Conservation (phyloP, 805 yeast species). For the Suhomyces canberraensis region DNA sequence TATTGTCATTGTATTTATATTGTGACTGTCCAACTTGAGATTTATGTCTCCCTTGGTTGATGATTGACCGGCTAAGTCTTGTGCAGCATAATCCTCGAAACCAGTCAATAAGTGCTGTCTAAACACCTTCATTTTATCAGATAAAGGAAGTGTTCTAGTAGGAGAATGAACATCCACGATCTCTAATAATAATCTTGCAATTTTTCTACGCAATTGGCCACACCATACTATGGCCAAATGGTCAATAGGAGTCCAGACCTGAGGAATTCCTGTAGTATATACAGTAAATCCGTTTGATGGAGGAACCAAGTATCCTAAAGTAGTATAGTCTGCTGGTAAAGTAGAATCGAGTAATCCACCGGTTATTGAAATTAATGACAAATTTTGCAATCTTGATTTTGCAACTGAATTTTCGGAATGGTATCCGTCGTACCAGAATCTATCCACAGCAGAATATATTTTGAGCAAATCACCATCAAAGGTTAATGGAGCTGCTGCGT, state of each 20-base stretch:
- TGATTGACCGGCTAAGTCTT: neutral
- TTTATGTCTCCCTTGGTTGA: neutral
- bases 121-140: conserved; percentile 57
- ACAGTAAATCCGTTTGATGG: conserved; percentile 75
- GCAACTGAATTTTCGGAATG: conserved; percentile 35
- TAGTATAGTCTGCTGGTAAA: conserved; percentile 87
- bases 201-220: conserved; percentile 67
- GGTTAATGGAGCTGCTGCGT: conserved; percentile 86
- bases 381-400: conserved; percentile 45
- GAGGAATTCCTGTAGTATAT: conserved; percentile 81
- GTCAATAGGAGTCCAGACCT: conserved; percentile 91
- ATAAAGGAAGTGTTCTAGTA: conserved; percentile 49
- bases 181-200: conserved; percentile 59
- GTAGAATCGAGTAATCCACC: conserved; percentile 81
- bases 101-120: conserved; percentile 49
- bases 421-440: conserved; percentile 74
- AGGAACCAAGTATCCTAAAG: conserved; percentile 69
- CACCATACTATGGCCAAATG: conserved; percentile 98
- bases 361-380: conserved; percentile 78
- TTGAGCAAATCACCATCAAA: conserved; percentile 84
- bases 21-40: conserved; percentile 7
- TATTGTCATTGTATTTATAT: no score
- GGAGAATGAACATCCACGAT: conserved; percentile 50
- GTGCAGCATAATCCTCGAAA: conserved; percentile 39
- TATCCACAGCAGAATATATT: conserved; percentile 69